Evolutionary conservation across 2,329 filamentous ascomycete species (phyloP).

Genomic region (Bisporella sp.): DNA sequence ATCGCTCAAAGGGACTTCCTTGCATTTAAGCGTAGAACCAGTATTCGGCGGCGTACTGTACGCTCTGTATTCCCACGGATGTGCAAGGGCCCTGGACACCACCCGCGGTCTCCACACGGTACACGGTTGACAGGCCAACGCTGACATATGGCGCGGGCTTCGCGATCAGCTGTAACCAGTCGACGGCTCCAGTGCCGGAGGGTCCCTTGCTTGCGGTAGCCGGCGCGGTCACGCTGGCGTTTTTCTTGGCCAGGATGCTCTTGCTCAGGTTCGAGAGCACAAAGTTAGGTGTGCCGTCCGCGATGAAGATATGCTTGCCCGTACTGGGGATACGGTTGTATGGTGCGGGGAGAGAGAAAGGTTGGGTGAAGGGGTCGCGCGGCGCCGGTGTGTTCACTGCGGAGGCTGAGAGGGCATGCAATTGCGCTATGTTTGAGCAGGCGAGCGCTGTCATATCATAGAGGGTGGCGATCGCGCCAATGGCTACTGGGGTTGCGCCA

Average conservation of each 20-base stretch:
- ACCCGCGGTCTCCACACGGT: slow-evolving; percentile 25
- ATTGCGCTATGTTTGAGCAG: slow-evolving; percentile 1
- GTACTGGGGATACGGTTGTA: slow-evolving; percentile 7
- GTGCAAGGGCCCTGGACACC: slow-evolving; percentile 16
- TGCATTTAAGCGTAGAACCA: slow-evolving; percentile 17
- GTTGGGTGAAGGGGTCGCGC: background rate
- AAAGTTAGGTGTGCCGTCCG: slow-evolving; percentile 21
- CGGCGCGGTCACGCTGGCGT: slow-evolving; percentile 17
- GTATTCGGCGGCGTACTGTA: slow-evolving; percentile 25
- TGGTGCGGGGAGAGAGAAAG: background rate
- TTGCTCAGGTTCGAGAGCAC: slow-evolving; percentile 13
- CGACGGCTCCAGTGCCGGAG: slow-evolving; percentile 20
- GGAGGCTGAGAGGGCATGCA: slow-evolving; percentile 14
- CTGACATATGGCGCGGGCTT: slow-evolving; percentile 14
- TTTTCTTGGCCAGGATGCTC: slow-evolving; percentile 19
- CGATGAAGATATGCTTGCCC: slow-evolving; percentile 25
- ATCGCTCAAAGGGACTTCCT: too few relatives aligned
- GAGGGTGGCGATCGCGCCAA: slow-evolving; percentile 26
- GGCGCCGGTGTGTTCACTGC: slow-evolving; percentile 16
- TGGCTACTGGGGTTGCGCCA: slow-evolving; percentile 11
- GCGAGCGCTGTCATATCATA: slow-evolving; percentile 24
- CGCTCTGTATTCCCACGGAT: slow-evolving; percentile 6
- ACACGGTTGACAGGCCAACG: slow-evolving; percentile 17
- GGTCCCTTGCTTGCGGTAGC: slow-evolving; percentile 16
- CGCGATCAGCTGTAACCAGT: slow-evolving; percentile 23